Base-by-base conservation (phyloP, 2,329 filamentous ascomycete species). In the Exophiala sp. region DNA sequence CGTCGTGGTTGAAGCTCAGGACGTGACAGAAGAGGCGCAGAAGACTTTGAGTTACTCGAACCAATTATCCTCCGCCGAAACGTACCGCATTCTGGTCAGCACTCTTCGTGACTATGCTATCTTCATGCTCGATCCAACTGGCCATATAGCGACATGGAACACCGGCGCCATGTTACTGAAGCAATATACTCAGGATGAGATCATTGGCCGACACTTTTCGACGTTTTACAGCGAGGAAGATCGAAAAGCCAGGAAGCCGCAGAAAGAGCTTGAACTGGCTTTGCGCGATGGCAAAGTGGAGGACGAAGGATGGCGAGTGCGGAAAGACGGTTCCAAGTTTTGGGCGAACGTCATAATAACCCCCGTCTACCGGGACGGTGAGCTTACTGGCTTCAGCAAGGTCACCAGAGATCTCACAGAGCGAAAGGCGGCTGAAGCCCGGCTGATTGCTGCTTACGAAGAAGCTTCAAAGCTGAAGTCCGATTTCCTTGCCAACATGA, bases 401-500 rank as follows among this genome's bases (percentile, higher is more conserved):
- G 73, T 81, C 32, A 81, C 77, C 0, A 70, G 79, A 19, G 77
- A 81, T 56, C 58, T 81, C 14, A 57, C 54, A 6, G 54, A 57
- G 34, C 39, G 54, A 29, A 57, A 76, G 48, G 73, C 73, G 37
- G 72, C 74, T 10, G 78, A 81, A 60, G 65, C 71, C n/a, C 73
- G 73, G 2, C 64, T 81, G 14, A 77, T 81, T 37, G 65, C 73
- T 9, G 78, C 77, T 1, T 81, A 77, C 55, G 79, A 82, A 59
- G 79, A 82, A 63, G 75, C 78, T n/a, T 75, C 77, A n/a, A 77
- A 76, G 56, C 64, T 82, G 50, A 82, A 82, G 62, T 78, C 73
- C 3, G 77, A 80, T 23, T 83, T 82, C 55, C 63, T 82, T 21
- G 78, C 77, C 44, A 81, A 82, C 60, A 82, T 83, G 75, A 77